Evolutionary conservation across 2,329 filamentous ascomycete species (phyloP), one percentile per base, ranked within the genome.

Genomic region (Alternaria triticimaculans): DNA sequence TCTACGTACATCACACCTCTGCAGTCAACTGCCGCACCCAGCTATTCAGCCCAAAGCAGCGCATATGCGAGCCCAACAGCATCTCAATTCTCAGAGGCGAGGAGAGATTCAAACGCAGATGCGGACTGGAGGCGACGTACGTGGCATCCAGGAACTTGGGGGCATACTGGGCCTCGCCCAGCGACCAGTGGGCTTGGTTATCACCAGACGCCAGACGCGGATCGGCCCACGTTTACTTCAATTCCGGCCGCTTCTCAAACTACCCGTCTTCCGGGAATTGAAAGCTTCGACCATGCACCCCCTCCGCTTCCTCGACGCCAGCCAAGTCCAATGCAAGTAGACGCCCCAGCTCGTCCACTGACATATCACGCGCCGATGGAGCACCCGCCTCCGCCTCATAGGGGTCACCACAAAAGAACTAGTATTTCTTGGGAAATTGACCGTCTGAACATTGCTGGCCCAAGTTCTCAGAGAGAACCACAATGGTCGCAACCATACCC

Each of bases 271-370:
- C 94, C 94, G 1, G 94, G 94, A 14, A 97, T 97, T 69, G 93
- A 97, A 77, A 96, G 93, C 15, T 97, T 97, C 72, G 93, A 95
- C 74, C 90, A 92, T 60, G 84, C 92, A 23, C 90, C 89, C 25
- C 87, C 87, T 62, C 87, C 87, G 20, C 88, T 91, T 0, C 87
- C 88, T 1, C 86, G 88, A 53, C 88, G 90, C 50, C 86, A 87
- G 58, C 84, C 88, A 3, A 94, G 92, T 56, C 92, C 93, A 0
- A 94, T 96, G 92, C 87, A 91, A 74, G 81, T 94, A 10, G 93
- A 97, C 69, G 74, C 81, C 45, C 83, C 83, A 78, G 87, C 72
- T 57, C 81, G 65, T 33, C 81, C 63, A 70, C 81, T 76, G 11
- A 77, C 76, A 3, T 76, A 80, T 80, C 80, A 76, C 62, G 71